Conservation (phyloP, 371 early-diverging fungal genomes). For the Haplosporangium sp. region DNA sequence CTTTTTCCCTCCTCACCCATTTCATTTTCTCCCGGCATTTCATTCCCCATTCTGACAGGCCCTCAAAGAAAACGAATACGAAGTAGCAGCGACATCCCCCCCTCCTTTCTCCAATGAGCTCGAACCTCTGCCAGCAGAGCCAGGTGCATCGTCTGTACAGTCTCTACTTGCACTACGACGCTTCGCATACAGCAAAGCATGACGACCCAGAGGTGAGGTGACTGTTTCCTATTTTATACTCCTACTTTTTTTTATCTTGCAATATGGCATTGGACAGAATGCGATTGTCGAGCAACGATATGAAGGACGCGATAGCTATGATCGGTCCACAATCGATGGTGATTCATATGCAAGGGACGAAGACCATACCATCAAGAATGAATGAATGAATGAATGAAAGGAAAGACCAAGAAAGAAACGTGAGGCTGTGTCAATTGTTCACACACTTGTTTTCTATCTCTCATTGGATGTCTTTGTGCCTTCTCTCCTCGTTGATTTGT, state of each 20-base stretch:
- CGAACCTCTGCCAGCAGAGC: constrained; percentile 54
- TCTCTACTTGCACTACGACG: constrained; percentile 51
- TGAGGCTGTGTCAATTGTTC: neutral
- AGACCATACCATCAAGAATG: neutral
- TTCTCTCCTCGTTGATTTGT: neutral
- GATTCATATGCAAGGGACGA: too few relatives aligned
- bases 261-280: too few relatives aligned
- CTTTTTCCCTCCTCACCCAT: neutral
- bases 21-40: neutral
- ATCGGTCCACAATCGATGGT: too few relatives aligned
- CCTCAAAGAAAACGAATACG: too few relatives aligned
- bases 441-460: constrained; percentile 1
- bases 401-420: neutral
- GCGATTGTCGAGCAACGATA: too few relatives aligned
- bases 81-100: neutral
- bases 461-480: neutral
- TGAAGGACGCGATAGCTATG: too few relatives aligned
- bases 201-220: constrained; percentile 56
- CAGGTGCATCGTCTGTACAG: constrained; percentile 55
- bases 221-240: constrained; percentile 9
- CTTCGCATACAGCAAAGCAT: constrained; percentile 48
- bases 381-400: neutral
- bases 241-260: neutral
- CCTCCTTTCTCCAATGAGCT: constrained; percentile 35
- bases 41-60: constrained; percentile 1